Base-by-base conservation (phyloP, 2,329 filamentous ascomycete species). In the Pseudofabraea citricarpa region DNA sequence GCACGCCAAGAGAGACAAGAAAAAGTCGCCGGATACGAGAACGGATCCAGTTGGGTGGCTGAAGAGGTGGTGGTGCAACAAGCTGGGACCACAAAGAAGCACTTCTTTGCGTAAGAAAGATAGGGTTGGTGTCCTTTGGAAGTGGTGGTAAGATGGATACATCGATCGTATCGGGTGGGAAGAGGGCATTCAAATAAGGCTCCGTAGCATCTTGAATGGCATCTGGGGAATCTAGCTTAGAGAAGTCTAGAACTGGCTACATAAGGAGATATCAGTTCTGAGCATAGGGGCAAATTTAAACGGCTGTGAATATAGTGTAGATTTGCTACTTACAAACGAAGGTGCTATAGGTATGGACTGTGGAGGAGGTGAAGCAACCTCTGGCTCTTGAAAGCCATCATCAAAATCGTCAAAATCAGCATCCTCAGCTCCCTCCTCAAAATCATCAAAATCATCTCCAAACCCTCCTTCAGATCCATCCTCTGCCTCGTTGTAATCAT, bases 1-100 rank as follows among this genome's bases (percentile, higher is more conserved):
- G 93, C 0, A 98, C 93, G 15, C 93, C 93, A 0, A 98, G 79
- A 1, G 90, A 96, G 42, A 98, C 90, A 32, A 98, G 81, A 63
- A 98, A 98, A 20, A 98, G 79, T 21, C 93, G 87, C 41, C 93
- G 83, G 56, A 95, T 98, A 40, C 90, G 87, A 41, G 90, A 95
- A 51, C 93, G 88, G 46, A 96, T 94, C 93, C 93, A 98, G 65
- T 98, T 93, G 1, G 93, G 91, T 5, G 93, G 93, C 58, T 95
- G 90, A 27, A 98, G 79, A 2, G 93, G 90, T 2, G 93, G 93
- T 16, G 93, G 91, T 2, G 91, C 91, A 22, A 96, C 89, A 4
- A 98, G 81, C 69, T 98, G 93, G 31, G 90, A 90, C 93, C 93
- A 98, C 24, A 98, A 74, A 0, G 93, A 96, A 44, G 87, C 83